phyloP scores from a whole-genome alignment of 108 stramenopile species.

The Nannochloropsis salina region DNA sequence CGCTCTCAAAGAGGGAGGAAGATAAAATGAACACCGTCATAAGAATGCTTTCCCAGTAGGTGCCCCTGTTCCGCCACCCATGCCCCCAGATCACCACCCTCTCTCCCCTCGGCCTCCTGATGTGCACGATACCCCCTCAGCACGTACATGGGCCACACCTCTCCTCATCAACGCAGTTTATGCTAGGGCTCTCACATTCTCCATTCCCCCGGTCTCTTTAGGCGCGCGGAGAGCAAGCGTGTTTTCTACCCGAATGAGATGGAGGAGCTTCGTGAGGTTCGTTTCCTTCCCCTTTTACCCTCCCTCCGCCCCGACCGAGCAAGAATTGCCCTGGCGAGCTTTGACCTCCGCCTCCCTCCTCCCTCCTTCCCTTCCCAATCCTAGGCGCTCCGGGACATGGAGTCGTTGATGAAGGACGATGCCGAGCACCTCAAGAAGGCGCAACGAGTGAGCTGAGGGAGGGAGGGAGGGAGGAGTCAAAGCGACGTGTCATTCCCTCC shows the following conservation, averaged over 20 bases:
- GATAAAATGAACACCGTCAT: not conserved
- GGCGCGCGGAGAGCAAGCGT: not conserved
- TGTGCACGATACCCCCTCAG: too few relatives aligned
- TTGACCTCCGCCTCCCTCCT: not conserved
- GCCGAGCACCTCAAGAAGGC: not conserved
- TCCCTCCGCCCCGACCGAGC: not conserved
- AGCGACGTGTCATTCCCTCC: not conserved
- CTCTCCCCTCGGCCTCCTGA: not conserved
- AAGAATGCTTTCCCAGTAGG: not conserved
- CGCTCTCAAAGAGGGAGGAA: not conserved
- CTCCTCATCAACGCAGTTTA: not conserved
- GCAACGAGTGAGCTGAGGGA: not conserved
- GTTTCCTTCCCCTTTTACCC: not conserved
- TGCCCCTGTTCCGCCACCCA: not conserved
- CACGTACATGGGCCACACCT: too few relatives aligned
- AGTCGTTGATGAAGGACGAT: not conserved
- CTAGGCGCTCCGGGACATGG: not conserved
- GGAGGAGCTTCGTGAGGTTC: not conserved
- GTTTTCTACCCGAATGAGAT: slow-evolving; percentile 2
- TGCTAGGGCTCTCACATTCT: not conserved
- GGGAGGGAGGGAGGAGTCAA: not conserved
- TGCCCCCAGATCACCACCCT: not conserved
- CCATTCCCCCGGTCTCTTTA: not conserved
- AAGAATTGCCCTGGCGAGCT: not conserved
- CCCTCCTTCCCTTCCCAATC: not conserved